Conservation (phyloP, 1,284 basidiomycete species). For the Calocybe gambosa region DNA sequence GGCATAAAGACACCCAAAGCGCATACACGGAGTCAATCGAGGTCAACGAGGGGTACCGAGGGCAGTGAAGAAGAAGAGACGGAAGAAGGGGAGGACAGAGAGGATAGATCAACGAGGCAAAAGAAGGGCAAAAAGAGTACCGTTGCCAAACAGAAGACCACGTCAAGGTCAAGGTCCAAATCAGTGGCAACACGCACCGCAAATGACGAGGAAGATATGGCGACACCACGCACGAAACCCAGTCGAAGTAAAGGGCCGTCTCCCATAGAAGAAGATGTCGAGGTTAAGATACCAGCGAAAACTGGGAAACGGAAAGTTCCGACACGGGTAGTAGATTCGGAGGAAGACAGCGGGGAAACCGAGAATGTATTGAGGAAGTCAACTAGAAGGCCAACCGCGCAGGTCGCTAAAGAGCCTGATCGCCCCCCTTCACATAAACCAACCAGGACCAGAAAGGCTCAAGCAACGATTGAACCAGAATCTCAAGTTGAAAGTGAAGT, state of each 20-base stretch:
- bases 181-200: conserved; percentile 14
- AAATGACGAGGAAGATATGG: conserved; percentile 15
- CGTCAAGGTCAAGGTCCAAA: conserved; percentile 19
- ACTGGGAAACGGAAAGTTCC: conserved; percentile 10
- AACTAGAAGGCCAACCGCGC: conserved; percentile 6
- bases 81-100: conserved; percentile 7
- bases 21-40: conserved; percentile 24
- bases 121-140: conserved; percentile 18
- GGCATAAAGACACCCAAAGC: conserved; percentile 22
- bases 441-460: conserved; percentile 12
- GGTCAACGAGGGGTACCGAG: conserved; percentile 20
- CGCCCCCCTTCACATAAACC: conserved; percentile 4
- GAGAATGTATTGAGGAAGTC: conserved; percentile 4
- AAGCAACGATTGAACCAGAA: conserved; percentile 6
- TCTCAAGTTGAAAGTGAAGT: conserved; percentile 8
- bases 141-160: conserved; percentile 14
- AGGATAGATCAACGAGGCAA: conserved; percentile 2
- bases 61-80: conserved; percentile 17
- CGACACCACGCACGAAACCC: background rate
- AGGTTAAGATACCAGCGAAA: conserved; percentile 9
- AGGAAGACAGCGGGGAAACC: conserved; percentile 2
- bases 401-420: background rate
- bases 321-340: conserved; percentile 1
- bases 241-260: background rate
- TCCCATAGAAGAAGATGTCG: conserved; percentile 6